phyloP scores from a whole-genome alignment of 208 protist species.

The Angomonas desouzai region DNA sequence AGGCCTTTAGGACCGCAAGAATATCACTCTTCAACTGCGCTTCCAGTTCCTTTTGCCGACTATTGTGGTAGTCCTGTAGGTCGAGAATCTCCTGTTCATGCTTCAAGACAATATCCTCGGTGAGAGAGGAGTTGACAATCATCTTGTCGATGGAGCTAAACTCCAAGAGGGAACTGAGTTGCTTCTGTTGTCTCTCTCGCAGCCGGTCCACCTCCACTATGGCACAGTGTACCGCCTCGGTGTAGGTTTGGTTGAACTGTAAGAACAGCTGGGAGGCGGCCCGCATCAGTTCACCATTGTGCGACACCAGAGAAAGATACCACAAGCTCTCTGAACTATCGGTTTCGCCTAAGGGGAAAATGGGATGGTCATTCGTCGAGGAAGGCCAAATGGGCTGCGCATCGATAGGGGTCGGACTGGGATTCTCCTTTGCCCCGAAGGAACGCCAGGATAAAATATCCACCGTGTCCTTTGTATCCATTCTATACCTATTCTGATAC shows the following conservation, averaged over 20 bases:
- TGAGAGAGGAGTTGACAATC: constrained; percentile 63
- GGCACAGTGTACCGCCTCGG: constrained; percentile 20
- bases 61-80: constrained; percentile 24
- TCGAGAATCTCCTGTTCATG: constrained; percentile 58
- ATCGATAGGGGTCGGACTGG: not conserved
- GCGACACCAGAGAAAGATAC: constrained; percentile 61
- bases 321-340: constrained; percentile 33
- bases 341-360: not conserved
- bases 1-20: constrained; percentile 42
- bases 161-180: constrained; percentile 55
- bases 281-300: constrained; percentile 43
- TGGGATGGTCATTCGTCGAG: not conserved
- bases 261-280: constrained; percentile 47
- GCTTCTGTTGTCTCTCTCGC: constrained; percentile 43
- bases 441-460: not conserved
- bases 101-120: constrained; percentile 47
- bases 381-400: not conserved
- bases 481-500: too few relatives aligned
- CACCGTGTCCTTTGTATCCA: too few relatives aligned
- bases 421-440: not conserved
- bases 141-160: constrained; percentile 30
- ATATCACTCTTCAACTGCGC: constrained; percentile 34
- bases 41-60: constrained; percentile 29
- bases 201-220: constrained; percentile 24
- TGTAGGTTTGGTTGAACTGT: constrained; percentile 53